phyloP scores from a whole-genome alignment of 2,329 filamentous ascomycete genomes.

The Verticillium dahliae region DNA sequence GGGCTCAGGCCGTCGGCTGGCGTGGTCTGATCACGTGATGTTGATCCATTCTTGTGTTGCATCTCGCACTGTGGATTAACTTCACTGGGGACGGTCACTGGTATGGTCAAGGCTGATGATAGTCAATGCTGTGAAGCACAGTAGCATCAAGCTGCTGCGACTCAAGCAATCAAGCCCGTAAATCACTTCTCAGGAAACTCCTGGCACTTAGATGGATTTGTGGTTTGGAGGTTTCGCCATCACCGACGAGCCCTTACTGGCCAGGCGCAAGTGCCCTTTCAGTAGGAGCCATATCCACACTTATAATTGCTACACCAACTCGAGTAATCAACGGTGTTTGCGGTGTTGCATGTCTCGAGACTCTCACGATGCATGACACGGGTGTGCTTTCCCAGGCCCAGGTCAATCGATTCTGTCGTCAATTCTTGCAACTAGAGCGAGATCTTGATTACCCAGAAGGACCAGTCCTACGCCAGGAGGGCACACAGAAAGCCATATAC shows the following conservation, averaged over 20 bases:
- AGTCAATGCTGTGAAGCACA: no score
- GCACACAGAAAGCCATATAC: constrained; percentile 63
- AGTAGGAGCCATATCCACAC: background rate
- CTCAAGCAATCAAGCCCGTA: no score
- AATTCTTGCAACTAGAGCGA: constrained; percentile 72
- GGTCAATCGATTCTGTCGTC: constrained; percentile 55
- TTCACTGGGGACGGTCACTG: background rate
- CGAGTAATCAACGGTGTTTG: background rate
- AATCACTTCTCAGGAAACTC: background rate
- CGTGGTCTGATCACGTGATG: background rate
- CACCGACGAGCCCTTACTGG: background rate
- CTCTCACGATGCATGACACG: background rate
- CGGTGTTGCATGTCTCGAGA: no score
- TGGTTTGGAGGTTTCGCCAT: background rate
- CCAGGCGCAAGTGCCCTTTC: background rate
- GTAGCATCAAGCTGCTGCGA: no score
- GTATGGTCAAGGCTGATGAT: background rate
- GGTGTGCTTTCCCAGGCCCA: background rate
- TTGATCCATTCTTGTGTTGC: background rate
- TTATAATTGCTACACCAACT: background rate
- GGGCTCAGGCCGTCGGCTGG: background rate
- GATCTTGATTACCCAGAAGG: constrained; percentile 57
- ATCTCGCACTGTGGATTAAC: background rate
- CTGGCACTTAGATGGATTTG: background rate
- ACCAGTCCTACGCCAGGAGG: constrained; percentile 48